Evolutionary conservation across 2,329 filamentous ascomycete species (phyloP), one percentile per base, ranked within the genome.

Genomic region (Colletotrichum cordylinicola): DNA sequence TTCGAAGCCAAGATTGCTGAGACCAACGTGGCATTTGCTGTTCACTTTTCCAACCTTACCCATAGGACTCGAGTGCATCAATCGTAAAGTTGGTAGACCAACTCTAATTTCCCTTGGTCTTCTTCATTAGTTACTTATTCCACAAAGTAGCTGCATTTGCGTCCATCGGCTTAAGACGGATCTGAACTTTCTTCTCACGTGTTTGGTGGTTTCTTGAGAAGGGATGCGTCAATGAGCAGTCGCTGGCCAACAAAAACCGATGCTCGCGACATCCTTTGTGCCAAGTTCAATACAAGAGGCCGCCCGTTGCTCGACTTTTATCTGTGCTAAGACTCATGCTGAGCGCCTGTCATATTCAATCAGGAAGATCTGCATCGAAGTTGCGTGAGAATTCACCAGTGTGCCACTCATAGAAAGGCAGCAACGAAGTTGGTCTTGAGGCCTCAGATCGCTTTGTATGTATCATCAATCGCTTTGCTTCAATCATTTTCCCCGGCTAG

Each of bases 131-230:
- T 13, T 0, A 13, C n/a, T 2, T 48, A 48, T 48, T 48, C 43
- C 3, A 13, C 10, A 4, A 0, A 12, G 18, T 8, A 21, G 2
- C 0, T 21, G 0, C n/a, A 10, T 3, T 48, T 12, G 43, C 5
- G 18, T 13, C 24, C 24, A 24, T 24, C 24, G 24, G 24, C 24
- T 24, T 3, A 24, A 24, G 24, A 24, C 24, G 3, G 24, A 24
- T 24, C 24, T 43, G 9, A 43, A 9, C 39, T n/a, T 3, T 43
- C 39, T 2, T n/a, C 39, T 12, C 3, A 0, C 39, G 3, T 43
- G 9, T n/a, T 2, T 12, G 39, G 1, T n/a, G 39, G 18, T 48
- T 48, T 12, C 18, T 2, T 48, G 5, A 9, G 39, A 48, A n/a
- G 39, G 10, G 9, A 6, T 43, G 5, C 9, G n/a, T 1, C 10